phyloP scores from a whole-genome alignment of 192 early-diverging fungal species.

The Martensiomyces pterosporus region DNA sequence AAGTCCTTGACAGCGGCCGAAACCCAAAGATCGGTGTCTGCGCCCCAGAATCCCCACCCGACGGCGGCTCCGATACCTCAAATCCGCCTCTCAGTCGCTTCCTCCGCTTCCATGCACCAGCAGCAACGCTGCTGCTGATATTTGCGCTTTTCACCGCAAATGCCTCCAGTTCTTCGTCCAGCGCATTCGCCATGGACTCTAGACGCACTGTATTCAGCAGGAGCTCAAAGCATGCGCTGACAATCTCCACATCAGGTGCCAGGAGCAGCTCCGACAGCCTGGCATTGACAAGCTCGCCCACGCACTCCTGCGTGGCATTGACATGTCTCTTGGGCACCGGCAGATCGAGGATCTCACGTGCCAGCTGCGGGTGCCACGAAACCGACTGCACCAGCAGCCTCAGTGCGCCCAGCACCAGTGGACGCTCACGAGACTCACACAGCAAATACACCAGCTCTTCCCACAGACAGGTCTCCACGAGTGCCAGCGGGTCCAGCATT shows the following conservation, averaged over 20 bases:
- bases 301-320: not conserved
- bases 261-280: slow-evolving; percentile 32
- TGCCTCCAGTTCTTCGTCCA: slow-evolving; percentile 40
- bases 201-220: slow-evolving; percentile 44
- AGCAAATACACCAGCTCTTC: slow-evolving; percentile 37
- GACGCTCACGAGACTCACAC: slow-evolving; percentile 28
- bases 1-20: slow-evolving; percentile 8
- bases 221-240: slow-evolving; percentile 34
- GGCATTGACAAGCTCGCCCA: slow-evolving; percentile 29
- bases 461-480: slow-evolving; percentile 46
- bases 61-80: slow-evolving; percentile 4
- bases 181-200: slow-evolving; percentile 36
- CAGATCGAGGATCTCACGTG: slow-evolving; percentile 37
- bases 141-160: slow-evolving; percentile 5
- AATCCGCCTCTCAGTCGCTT: not conserved
- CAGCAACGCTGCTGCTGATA: too few relatives aligned
- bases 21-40: slow-evolving; percentile 38
- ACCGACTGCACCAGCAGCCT: slow-evolving; percentile 40
- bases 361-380: slow-evolving; percentile 48
- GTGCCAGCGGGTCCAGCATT: slow-evolving; percentile 25
- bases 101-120: slow-evolving; percentile 7
- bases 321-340: slow-evolving; percentile 7
- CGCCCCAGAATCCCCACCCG: slow-evolving; percentile 33
- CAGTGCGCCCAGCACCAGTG: slow-evolving; percentile 34
- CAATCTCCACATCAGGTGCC: slow-evolving; percentile 35